phyloP scores from a whole-genome alignment of 805 yeast species.

The Saturnispora silvae region DNA sequence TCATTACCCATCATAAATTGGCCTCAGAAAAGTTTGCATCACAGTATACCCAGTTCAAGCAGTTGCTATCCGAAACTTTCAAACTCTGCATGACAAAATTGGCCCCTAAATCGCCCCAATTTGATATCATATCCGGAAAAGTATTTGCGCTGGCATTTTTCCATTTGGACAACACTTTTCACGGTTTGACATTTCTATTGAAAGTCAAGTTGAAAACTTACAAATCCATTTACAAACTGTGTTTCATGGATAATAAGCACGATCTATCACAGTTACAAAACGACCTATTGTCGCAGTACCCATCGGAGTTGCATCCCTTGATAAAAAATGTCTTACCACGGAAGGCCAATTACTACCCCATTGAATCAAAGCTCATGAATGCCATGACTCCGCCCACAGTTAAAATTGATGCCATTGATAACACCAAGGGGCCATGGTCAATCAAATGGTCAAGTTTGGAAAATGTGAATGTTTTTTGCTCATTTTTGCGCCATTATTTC shows the following conservation, averaged over 20 bases:
- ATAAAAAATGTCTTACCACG: slow-evolving; percentile 16
- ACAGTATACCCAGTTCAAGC: slow-evolving; percentile 21
- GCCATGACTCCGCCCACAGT: slow-evolving; percentile 31
- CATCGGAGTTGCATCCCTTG: slow-evolving; percentile 17
- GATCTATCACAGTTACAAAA: slow-evolving; percentile 7
- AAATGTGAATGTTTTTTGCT: slow-evolving; percentile 42
- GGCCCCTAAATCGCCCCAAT: slow-evolving; percentile 43
- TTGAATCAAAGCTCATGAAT: slow-evolving; percentile 25
- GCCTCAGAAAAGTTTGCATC: slow-evolving; percentile 15
- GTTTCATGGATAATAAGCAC: slow-evolving; percentile 10
- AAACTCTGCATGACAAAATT: slow-evolving; percentile 40
- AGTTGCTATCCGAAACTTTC: slow-evolving; percentile 39
- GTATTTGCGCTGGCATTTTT: slow-evolving; percentile 55
- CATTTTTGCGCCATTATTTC: slow-evolving; percentile 52
- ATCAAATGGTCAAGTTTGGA: slow-evolving; percentile 48
- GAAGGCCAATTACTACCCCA: slow-evolving; percentile 18
- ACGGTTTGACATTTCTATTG: slow-evolving; percentile 44
- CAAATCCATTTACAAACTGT: slow-evolving; percentile 21
- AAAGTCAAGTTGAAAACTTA: slow-evolving; percentile 41
- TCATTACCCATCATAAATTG: slow-evolving; percentile 5
- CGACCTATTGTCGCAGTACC: slow-evolving; percentile 15
- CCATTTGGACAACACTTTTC: slow-evolving; percentile 43
- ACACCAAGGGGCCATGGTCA: slow-evolving; percentile 56
- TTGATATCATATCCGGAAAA: slow-evolving; percentile 60
- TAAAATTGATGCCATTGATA: slow-evolving; percentile 36